A percentile compares a stretch with the other conserved stretches of the same genome.
These are phyloP conservation scores for Phaffomyces antillensis DNA, from an alignment of 805 yeast genomes.

Conservation along the genomic window DNA sequence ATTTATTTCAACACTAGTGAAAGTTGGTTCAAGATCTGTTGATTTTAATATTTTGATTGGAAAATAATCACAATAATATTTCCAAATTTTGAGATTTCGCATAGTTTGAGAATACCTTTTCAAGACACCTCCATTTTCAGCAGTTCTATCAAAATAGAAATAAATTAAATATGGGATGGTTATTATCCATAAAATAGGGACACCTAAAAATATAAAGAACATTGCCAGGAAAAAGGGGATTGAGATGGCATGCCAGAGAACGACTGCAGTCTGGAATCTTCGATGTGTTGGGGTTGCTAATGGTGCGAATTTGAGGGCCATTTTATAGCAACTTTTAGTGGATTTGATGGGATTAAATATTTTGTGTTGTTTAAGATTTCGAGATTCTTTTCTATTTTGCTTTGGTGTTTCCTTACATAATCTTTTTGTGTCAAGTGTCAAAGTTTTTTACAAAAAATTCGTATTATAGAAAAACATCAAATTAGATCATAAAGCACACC, in stretches of 20 bases:
- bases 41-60: slow-evolving; percentile 72
- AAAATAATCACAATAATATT: slow-evolving; percentile 67
- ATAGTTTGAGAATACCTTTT: slow-evolving; percentile 50
- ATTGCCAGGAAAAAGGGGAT: slow-evolving; percentile 52
- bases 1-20: slow-evolving; percentile 29
- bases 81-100: slow-evolving; percentile 56
- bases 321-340: background rate
- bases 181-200: slow-evolving; percentile 61
- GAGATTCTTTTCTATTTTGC: no score
- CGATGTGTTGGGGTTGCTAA: slow-evolving; percentile 46
- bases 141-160: slow-evolving; percentile 54
- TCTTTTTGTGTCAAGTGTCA: no score
- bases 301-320: slow-evolving; percentile 37
- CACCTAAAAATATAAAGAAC: slow-evolving; percentile 51
- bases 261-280: slow-evolving; percentile 59
- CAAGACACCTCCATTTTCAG: slow-evolving; percentile 65
- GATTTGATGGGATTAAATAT: no score
- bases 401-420: no score
- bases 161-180: slow-evolving; percentile 59
- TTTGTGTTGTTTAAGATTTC: no score
- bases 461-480: no score
- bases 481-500: no score
- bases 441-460: no score
- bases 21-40: slow-evolving; percentile 66
- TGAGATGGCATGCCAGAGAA: slow-evolving; percentile 68